Percentiles rank a stretch among this genome's conserved stretches.
These are phyloP conservation scores for Sclerotinia spermophila DNA, from an alignment of 2,329 filamentous ascomycete species.

Conservation along the genomic window DNA sequence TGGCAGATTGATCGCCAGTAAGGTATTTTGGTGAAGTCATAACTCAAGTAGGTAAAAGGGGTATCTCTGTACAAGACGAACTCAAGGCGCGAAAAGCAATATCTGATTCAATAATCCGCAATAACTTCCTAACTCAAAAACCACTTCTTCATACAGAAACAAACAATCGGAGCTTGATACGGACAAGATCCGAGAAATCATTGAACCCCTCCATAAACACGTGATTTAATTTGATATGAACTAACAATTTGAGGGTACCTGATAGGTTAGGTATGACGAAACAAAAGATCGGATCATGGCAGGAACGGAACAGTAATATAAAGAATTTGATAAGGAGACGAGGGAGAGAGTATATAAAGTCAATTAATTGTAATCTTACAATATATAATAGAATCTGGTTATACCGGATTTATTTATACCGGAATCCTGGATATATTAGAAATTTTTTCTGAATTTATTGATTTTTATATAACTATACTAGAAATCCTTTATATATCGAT, in stretches of 20 bases:
- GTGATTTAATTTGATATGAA: background rate
- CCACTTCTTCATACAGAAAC: background rate
- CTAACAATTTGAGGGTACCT: background rate
- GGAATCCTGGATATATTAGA: too few relatives aligned
- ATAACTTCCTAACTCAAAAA: background rate
- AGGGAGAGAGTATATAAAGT: too few relatives aligned
- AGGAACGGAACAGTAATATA: too few relatives aligned
- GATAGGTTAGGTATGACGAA: conserved; percentile 10
- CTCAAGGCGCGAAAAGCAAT: background rate
- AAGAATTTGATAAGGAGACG: background rate
- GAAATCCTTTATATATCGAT: too few relatives aligned
- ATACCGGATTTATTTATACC: too few relatives aligned
- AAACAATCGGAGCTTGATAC: conserved; percentile 4
- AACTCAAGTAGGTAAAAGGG: background rate
- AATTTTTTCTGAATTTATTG: too few relatives aligned
- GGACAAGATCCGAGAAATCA: background rate
- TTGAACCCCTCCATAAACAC: conserved; percentile 7
- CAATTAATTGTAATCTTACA: too few relatives aligned
- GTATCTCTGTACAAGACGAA: background rate
- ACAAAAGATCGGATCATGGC: background rate
- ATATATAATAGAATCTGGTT: too few relatives aligned
- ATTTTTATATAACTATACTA: too few relatives aligned
- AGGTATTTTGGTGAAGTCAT: conserved; percentile 55
- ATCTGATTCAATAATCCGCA: background rate
- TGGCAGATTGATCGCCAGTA: conserved; percentile 71